Percentiles rank a stretch among this genome's conserved stretches.
Evolutionary conservation across 805 yeast species (phyloP).

Genomic region (Ogataea nakhonphanomensis): DNA sequence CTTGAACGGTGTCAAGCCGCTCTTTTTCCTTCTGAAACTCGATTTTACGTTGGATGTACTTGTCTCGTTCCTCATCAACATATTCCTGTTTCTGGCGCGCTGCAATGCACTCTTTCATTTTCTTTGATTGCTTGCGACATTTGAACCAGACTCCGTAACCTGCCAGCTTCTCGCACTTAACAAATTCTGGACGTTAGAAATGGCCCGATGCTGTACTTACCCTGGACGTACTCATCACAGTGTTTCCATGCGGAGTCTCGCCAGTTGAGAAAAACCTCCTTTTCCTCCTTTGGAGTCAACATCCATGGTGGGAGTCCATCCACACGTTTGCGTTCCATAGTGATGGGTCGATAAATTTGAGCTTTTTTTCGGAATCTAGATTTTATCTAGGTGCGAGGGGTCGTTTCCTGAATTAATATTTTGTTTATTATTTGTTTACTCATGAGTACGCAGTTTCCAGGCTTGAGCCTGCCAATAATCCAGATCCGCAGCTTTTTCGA

Average conservation of each 20-base stretch:
- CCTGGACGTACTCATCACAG: slow-evolving; percentile 68
- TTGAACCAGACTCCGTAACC: slow-evolving; percentile 66
- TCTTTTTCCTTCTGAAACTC: slow-evolving; percentile 32
- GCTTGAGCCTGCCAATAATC: slow-evolving; percentile 19
- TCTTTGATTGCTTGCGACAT: slow-evolving; percentile 57
- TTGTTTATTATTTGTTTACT: slow-evolving; percentile 6
- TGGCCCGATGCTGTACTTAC: slow-evolving; percentile 26
- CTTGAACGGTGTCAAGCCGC: slow-evolving; percentile 3
- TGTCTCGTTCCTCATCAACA: slow-evolving; percentile 67
- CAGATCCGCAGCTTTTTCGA: slow-evolving; percentile 21
- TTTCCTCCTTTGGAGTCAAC: slow-evolving; percentile 72
- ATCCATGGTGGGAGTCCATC: slow-evolving; percentile 67
- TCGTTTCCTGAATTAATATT: not conserved
- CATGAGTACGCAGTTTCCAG: slow-evolving; percentile 20
- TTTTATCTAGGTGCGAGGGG: slow-evolving; percentile 3
- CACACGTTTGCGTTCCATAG: slow-evolving; percentile 29
- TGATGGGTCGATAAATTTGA: not conserved
- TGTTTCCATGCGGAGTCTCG: slow-evolving; percentile 58
- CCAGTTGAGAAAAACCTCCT: slow-evolving; percentile 67
- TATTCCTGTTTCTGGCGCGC: slow-evolving; percentile 58
- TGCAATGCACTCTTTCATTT: slow-evolving; percentile 61
- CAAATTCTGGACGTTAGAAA: slow-evolving; percentile 39
- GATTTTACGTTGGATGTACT: slow-evolving; percentile 56
- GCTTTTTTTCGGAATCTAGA: not conserved
- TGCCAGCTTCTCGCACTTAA: slow-evolving; percentile 59